Evolutionary conservation across 352 stramenopile genomes (phyloP).

Genomic region (Phytophthora cryptogea): DNA sequence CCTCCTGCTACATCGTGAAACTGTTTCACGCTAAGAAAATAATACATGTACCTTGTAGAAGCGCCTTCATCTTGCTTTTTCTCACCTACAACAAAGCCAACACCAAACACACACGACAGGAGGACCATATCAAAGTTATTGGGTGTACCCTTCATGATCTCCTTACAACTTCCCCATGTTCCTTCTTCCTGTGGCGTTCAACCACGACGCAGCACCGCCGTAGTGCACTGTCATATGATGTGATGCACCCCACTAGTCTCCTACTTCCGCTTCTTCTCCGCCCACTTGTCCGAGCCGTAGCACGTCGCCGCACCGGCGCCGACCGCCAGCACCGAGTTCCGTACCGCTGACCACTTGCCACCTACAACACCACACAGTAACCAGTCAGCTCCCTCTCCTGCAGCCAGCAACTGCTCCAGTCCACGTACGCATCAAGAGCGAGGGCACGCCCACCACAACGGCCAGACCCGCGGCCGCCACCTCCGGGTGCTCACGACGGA

Average conservation of each 20-base stretch:
- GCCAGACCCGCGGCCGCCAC: conserved; percentile 58
- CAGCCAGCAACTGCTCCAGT: background rate
- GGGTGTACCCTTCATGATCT: conserved; percentile 21
- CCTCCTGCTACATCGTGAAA: conserved; percentile 8
- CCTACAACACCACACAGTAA: conserved; percentile 30
- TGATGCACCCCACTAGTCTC: conserved; percentile 19
- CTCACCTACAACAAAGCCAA: background rate
- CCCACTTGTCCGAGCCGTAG: conserved; percentile 69
- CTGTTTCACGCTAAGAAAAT: conserved; percentile 20
- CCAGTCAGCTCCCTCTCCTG: conserved; percentile 1
- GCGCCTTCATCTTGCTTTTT: background rate
- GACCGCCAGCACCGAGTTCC: conserved; percentile 71
- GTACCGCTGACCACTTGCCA: conserved; percentile 62
- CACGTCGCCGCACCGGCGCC: conserved; percentile 52
- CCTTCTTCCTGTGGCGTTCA: conserved; percentile 8
- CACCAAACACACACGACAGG: background rate
- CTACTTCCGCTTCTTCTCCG: conserved; percentile 54
- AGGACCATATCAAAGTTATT: conserved; percentile 8
- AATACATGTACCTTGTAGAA: background rate
- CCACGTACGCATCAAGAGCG: conserved; percentile 69
- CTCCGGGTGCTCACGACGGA: conserved; percentile 74
- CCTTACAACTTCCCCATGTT: conserved; percentile 28
- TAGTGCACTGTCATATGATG: conserved; percentile 23
- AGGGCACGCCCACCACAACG: conserved; percentile 62
- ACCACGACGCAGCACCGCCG: conserved; percentile 1